phyloP scores from a whole-genome alignment of 768 basidiomycete genomes.

The Mrakia frigida region DNA sequence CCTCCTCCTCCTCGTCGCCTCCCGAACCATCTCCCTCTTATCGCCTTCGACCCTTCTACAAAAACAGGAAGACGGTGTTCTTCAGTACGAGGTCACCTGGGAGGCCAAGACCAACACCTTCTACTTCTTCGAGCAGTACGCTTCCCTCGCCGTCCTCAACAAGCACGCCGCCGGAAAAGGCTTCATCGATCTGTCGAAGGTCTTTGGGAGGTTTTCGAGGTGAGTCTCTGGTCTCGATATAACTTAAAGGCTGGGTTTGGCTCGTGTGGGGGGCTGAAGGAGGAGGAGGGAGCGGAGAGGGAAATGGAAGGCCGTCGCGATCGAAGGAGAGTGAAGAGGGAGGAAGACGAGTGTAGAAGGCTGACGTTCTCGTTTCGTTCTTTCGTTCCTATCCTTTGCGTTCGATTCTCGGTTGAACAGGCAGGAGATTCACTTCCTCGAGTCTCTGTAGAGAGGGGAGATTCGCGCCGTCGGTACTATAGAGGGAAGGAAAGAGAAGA shows the following conservation, averaged over 20 bases:
- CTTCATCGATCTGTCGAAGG: not conserved
- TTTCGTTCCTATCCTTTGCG: too few relatives aligned
- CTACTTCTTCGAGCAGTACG: not conserved
- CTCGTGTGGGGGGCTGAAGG: not conserved
- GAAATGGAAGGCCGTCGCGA: not conserved
- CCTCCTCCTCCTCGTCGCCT: too few relatives aligned
- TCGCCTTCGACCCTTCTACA: not conserved
- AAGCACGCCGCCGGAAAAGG: not conserved
- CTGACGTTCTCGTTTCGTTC: too few relatives aligned
- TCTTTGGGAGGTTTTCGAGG: not conserved
- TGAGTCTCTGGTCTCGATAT: not conserved
- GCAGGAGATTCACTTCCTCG: too few relatives aligned
- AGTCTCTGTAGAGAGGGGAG: too few relatives aligned
- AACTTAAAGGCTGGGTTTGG: not conserved
- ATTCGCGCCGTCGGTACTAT: too few relatives aligned
- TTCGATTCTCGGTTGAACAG: too few relatives aligned
- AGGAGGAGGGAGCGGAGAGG: not conserved
- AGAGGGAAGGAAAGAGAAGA: too few relatives aligned
- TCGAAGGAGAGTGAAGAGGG: too few relatives aligned
- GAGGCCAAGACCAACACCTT: not conserved
- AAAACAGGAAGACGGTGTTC: conserved; percentile 16
- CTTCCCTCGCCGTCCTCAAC: not conserved
- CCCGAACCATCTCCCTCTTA: too few relatives aligned
- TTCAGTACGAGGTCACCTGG: not conserved
- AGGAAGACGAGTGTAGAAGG: too few relatives aligned